phyloP scores from a whole-genome alignment of 495 filamentous ascomycete species.

The Talaromyces ruber region DNA sequence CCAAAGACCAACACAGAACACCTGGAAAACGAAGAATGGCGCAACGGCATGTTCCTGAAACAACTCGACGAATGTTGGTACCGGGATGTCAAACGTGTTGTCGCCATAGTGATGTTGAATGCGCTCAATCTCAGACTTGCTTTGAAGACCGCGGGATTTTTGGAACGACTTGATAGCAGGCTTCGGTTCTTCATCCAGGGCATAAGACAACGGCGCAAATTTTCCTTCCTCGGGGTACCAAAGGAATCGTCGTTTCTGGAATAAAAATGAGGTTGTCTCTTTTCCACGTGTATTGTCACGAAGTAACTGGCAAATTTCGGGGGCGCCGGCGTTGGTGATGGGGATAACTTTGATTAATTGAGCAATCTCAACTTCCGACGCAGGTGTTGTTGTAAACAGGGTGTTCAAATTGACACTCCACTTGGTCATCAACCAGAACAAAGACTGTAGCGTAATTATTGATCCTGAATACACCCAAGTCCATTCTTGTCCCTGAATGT shows the following conservation, averaged over 20 bases:
- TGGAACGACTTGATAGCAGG: constrained; percentile 72
- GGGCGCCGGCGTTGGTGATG: constrained; percentile 74
- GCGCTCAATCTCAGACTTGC: constrained; percentile 61
- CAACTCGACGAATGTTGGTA: constrained; percentile 88
- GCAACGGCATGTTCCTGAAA: constrained; percentile 98
- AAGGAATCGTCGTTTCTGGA: constrained; percentile 96
- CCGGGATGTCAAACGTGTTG: constrained; percentile 97
- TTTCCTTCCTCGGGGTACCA: constrained; percentile 58
- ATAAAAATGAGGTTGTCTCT: constrained; percentile 78
- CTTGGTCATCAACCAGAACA: constrained; percentile 92
- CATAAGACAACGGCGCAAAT: constrained; percentile 78
- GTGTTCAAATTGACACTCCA: constrained; percentile 88
- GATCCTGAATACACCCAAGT: constrained; percentile 87
- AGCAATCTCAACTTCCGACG: constrained; percentile 67
- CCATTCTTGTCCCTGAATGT: constrained; percentile 88
- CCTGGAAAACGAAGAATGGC: constrained; percentile 98
- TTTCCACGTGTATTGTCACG: constrained; percentile 65
- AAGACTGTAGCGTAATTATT: constrained; percentile 78
- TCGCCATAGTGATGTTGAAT: constrained; percentile 89
- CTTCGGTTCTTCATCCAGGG: constrained; percentile 76
- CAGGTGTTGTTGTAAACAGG: constrained; percentile 69
- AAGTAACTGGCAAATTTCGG: constrained; percentile 77
- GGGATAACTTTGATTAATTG: constrained; percentile 89
- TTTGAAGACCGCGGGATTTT: constrained; percentile 60
- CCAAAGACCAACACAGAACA: constrained; percentile 98